Percentiles rank a stretch among this genome's conserved stretches.
Conservation (phyloP, 805 yeast genomes). For the Metschnikowia peoriensis region DNA sequence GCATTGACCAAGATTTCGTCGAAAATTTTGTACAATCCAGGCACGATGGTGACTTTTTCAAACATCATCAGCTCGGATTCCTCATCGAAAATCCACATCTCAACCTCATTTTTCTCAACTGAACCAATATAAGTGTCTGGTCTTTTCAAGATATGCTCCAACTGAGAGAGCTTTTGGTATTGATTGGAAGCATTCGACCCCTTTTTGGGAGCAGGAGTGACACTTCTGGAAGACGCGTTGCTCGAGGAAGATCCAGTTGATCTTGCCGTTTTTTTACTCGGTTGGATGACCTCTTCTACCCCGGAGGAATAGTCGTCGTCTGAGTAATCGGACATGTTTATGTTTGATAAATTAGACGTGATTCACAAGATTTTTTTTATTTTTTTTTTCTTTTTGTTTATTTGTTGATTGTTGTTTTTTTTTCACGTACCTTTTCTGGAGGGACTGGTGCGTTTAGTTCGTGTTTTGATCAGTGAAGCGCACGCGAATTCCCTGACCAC, state of each 20-base stretch:
- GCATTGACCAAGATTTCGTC: conserved; percentile 98
- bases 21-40: conserved; percentile 93
- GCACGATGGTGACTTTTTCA: conserved; percentile 79
- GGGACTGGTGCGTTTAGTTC: conserved; percentile 1
- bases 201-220: conserved; percentile 15
- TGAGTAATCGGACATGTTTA: conserved; percentile 14
- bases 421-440: background rate
- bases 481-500: background rate
- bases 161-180: conserved; percentile 90
- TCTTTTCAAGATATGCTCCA: conserved; percentile 93
- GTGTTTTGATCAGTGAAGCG: conserved; percentile 3
- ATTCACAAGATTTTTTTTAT: background rate
- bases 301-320: conserved; percentile 12
- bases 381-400: background rate
- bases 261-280: conserved; percentile 10
- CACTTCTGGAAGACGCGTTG: conserved; percentile 17
- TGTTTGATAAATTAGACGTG: background rate
- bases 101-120: conserved; percentile 73
- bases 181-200: conserved; percentile 55
- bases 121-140: conserved; percentile 99
- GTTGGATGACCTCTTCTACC: conserved; percentile 9
- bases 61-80: conserved; percentile 39
- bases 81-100: conserved; percentile 80
- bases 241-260: conserved; percentile 9
- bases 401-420: background rate